Conservation (phyloP, 1,284 basidiomycete species). For the Ganoderma resinaceum region DNA sequence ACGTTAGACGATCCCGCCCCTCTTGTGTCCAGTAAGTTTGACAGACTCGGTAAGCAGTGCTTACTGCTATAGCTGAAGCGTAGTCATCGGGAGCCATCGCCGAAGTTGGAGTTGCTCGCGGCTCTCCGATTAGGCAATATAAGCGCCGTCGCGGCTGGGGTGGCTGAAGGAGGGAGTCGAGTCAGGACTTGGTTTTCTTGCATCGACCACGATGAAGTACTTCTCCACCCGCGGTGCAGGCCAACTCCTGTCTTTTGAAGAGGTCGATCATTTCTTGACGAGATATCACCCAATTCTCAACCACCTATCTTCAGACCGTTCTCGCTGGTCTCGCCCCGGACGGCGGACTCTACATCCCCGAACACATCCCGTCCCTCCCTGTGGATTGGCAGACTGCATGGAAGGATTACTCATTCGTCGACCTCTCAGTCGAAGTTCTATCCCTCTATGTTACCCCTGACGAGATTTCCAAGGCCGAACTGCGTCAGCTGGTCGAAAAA, state of each 20-base stretch:
- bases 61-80: no score
- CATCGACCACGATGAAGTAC: slow-evolving; percentile 62
- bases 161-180: not conserved
- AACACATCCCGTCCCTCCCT: slow-evolving; percentile 80
- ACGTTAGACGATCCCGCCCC: no score
- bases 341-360: slow-evolving; percentile 94
- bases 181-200: not conserved
- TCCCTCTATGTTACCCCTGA: slow-evolving; percentile 89
- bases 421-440: slow-evolving; percentile 87
- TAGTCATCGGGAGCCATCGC: no score
- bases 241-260: slow-evolving; percentile 78
- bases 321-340: slow-evolving; percentile 95
- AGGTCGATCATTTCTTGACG: slow-evolving; percentile 54
- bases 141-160: not conserved
- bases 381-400: slow-evolving; percentile 82
- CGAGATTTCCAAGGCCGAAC: slow-evolving; percentile 83
- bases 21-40: no score
- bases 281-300: slow-evolving; percentile 28
- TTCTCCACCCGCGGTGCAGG: slow-evolving; percentile 80
- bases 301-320: slow-evolving; percentile 70
- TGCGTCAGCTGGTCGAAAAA: slow-evolving; percentile 79
- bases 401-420: slow-evolving; percentile 82
- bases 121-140: not conserved
- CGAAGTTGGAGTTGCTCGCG: no score
- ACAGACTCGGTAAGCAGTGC: no score